Evolutionary conservation across 1,139 yeast genomes (phyloP).

Genomic region (Magnusiomyces fungicola): DNA sequence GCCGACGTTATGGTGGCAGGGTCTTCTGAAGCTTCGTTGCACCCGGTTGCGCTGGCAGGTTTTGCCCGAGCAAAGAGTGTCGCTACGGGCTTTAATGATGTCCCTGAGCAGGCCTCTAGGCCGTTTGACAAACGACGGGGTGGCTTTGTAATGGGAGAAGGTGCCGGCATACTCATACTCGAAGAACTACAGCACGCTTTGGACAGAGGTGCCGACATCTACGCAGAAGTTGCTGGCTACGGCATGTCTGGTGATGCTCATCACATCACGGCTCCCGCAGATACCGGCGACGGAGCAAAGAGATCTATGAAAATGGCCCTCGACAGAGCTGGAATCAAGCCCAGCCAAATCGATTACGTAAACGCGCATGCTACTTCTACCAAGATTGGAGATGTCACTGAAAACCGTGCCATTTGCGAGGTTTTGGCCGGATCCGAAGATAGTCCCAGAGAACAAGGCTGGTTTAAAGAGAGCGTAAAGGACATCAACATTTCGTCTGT

Average conservation of each 20-base stretch:
- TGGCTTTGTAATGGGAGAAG: slow-evolving; percentile 94
- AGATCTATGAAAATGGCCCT: slow-evolving; percentile 79
- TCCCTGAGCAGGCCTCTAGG: slow-evolving; percentile 62
- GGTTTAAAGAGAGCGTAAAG: slow-evolving; percentile 13
- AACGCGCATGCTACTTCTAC: slow-evolving; percentile 99
- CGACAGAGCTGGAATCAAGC: slow-evolving; percentile 39
- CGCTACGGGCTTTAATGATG: slow-evolving; percentile 53
- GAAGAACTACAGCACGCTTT: slow-evolving; percentile 75
- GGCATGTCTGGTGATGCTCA: slow-evolving; percentile 89
- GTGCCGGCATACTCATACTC: slow-evolving; percentile 71
- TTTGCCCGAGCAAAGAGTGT: slow-evolving; percentile 86
- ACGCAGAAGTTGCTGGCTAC: slow-evolving; percentile 79
- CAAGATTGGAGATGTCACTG: slow-evolving; percentile 80
- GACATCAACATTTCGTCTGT: slow-evolving; percentile 60
- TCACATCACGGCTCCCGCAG: slow-evolving; percentile 88
- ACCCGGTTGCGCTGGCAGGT: slow-evolving; percentile 84
- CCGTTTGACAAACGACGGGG: slow-evolving; percentile 76
- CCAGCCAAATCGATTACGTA: slow-evolving; percentile 56
- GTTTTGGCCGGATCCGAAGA: slow-evolving; percentile 38
- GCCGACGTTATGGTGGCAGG: slow-evolving; percentile 90
- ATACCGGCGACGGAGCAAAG: slow-evolving; percentile 76
- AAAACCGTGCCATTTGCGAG: slow-evolving; percentile 59
- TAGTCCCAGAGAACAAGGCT: slow-evolving; percentile 20
- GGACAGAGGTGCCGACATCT: slow-evolving; percentile 51
- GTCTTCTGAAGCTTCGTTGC: slow-evolving; percentile 81